Conservation (phyloP, 2,329 filamentous ascomycete species). For the Aphanocladium album region DNA sequence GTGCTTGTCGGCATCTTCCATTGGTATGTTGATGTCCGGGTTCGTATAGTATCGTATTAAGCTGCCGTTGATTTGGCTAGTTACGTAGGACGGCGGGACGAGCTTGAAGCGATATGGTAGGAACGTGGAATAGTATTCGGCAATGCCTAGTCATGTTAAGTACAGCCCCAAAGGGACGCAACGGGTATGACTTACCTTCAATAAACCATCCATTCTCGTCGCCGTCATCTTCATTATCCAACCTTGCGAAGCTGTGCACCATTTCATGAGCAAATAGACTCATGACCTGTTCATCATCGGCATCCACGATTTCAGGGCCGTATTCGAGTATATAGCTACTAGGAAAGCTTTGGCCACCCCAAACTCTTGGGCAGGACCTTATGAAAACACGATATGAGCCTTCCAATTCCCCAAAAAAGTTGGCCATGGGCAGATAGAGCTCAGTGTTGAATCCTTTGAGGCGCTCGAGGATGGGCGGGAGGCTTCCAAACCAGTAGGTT, state of each 20-base stretch:
- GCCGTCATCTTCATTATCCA: constrained; percentile 12
- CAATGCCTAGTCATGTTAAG: constrained; percentile 6
- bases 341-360: constrained; percentile 13
- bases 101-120: constrained; percentile 16
- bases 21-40: constrained; percentile 8
- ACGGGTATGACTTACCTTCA: constrained; percentile 6
- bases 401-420: constrained; percentile 10
- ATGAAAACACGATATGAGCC: constrained; percentile 16
- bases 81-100: constrained; percentile 12
- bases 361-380: constrained; percentile 10
- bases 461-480: constrained; percentile 13
- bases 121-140: constrained; percentile 14
- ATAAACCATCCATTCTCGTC: constrained; percentile 16
- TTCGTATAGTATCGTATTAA: constrained; percentile 15
- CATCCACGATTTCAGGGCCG: constrained; percentile 3
- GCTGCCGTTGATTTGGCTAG: constrained; percentile 9
- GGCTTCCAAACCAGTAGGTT: constrained; percentile 16
- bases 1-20: constrained; percentile 9
- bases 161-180: not conserved
- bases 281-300: constrained; percentile 8
- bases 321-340: constrained; percentile 16
- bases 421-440: constrained; percentile 12
- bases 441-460: constrained; percentile 14
- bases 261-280: constrained; percentile 16
- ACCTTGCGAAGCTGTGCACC: constrained; percentile 15